phyloP scores from a whole-genome alignment of 2,329 filamentous ascomycete species.

The Eutypa lata region DNA sequence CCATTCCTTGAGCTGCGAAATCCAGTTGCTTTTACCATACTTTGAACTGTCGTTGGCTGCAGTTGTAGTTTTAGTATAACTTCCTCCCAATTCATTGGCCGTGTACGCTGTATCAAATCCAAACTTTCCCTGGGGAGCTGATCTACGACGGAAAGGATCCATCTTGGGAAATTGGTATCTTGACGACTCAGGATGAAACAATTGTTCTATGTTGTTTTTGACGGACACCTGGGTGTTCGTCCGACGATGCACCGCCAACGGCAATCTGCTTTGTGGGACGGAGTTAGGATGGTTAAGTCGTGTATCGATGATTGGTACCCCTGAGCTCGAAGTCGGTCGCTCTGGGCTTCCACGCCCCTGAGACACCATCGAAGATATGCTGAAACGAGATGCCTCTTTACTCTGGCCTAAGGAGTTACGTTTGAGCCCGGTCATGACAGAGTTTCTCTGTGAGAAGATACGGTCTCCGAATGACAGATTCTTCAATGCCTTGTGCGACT shows the following conservation, averaged over 20 bases:
- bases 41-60: constrained; percentile 24
- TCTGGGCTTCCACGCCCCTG: constrained; percentile 9
- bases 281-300: constrained; percentile 8
- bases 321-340: constrained; percentile 25
- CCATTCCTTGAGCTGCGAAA: constrained; percentile 46
- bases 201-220: neutral
- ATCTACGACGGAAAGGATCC: constrained; percentile 3
- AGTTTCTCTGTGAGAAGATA: constrained; percentile 15
- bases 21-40: constrained; percentile 33
- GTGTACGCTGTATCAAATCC: neutral
- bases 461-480: constrained; percentile 18
- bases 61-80: constrained; percentile 4
- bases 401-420: constrained; percentile 24
- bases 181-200: constrained; percentile 2
- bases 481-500: constrained; percentile 9
- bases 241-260: constrained; percentile 2
- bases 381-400: constrained; percentile 22
- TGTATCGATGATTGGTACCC: constrained; percentile 19
- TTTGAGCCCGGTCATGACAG: constrained; percentile 19
- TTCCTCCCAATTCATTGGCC: constrained; percentile 2
- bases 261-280: neutral
- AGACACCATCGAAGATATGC: constrained; percentile 17
- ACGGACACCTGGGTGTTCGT: constrained; percentile 6
- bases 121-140: constrained; percentile 3
- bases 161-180: constrained; percentile 8